Percentiles rank a stretch among this genome's conserved stretches.
These are phyloP conservation scores for Cicer yamashitae DNA, from an alignment of 306 rosid genomes.

Conservation along the genomic window DNA sequence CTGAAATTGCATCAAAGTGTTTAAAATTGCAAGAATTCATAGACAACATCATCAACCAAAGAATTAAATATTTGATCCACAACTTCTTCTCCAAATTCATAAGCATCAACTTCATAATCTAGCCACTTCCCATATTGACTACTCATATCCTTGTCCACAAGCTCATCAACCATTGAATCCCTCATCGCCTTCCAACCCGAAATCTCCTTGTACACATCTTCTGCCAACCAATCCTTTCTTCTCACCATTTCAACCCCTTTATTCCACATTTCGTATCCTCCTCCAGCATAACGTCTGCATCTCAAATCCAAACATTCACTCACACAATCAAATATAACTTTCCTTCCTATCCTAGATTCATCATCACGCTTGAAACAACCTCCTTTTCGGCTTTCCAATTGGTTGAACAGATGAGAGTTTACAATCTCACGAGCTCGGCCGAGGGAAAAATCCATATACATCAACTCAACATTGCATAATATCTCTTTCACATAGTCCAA, in stretches of 20 bases:
- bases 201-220: constrained; percentile 77
- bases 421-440: constrained; percentile 62
- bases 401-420: constrained; percentile 67
- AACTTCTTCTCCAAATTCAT: constrained; percentile 67
- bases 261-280: constrained; percentile 76
- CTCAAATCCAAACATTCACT: constrained; percentile 78
- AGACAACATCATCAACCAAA: constrained; percentile 71
- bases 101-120: constrained; percentile 72
- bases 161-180: constrained; percentile 88
- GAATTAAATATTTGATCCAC: constrained; percentile 68
- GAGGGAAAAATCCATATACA: constrained; percentile 69
- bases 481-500: constrained; percentile 73
- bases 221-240: constrained; percentile 71
- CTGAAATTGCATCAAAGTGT: constrained; percentile 26
- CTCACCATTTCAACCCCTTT: constrained; percentile 72
- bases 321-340: constrained; percentile 71
- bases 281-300: constrained; percentile 59
- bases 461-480: constrained; percentile 62
- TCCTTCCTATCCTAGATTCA: constrained; percentile 58
- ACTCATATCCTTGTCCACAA: constrained; percentile 91
- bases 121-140: constrained; percentile 78
- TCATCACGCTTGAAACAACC: constrained; percentile 40
- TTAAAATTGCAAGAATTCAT: constrained; percentile 55
- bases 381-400: constrained; percentile 68
- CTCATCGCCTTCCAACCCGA: constrained; percentile 70